phyloP scores from a whole-genome alignment of 257 asterid species.

The Catharanthus roseus region DNA sequence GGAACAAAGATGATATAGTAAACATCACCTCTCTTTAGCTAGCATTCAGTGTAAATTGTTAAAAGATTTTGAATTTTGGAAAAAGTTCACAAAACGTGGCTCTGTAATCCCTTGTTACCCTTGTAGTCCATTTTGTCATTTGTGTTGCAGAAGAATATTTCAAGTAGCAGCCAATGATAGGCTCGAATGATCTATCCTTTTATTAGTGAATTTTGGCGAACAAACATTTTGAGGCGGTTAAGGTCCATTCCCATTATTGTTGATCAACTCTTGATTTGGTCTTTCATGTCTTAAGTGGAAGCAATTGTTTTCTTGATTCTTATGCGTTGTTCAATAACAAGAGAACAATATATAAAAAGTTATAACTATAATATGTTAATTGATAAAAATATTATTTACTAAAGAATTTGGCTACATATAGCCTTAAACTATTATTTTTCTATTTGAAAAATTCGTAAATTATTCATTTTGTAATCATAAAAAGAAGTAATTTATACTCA shows the following conservation, averaged over 20 bases:
- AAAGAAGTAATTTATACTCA: too few species aligned
- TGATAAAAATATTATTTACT: too few species aligned
- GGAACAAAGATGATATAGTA: slow-evolving; percentile 10
- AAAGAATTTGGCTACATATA: too few species aligned
- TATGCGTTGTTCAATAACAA: too few species aligned
- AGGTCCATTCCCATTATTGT: neutral
- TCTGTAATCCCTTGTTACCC: slow-evolving; percentile 6
- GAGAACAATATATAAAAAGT: too few species aligned
- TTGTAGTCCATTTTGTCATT: neutral
- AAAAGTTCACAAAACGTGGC: neutral
- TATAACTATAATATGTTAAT: too few species aligned
- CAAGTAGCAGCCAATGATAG: neutral
- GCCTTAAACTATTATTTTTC: too few species aligned
- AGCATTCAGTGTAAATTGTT: neutral
- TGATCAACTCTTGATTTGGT: too few species aligned
- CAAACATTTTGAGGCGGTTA: neutral
- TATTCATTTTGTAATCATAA: too few species aligned
- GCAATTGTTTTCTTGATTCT: too few species aligned
- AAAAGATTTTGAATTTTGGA: slow-evolving; percentile 10
- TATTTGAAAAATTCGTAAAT: too few species aligned
- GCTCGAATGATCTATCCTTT: neutral
- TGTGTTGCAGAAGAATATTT: neutral
- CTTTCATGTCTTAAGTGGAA: too few species aligned
- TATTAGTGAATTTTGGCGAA: neutral
- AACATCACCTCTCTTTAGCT: neutral